Conservation (phyloP, 139 green algal genomes). For the Coelastrella sp. region DNA sequence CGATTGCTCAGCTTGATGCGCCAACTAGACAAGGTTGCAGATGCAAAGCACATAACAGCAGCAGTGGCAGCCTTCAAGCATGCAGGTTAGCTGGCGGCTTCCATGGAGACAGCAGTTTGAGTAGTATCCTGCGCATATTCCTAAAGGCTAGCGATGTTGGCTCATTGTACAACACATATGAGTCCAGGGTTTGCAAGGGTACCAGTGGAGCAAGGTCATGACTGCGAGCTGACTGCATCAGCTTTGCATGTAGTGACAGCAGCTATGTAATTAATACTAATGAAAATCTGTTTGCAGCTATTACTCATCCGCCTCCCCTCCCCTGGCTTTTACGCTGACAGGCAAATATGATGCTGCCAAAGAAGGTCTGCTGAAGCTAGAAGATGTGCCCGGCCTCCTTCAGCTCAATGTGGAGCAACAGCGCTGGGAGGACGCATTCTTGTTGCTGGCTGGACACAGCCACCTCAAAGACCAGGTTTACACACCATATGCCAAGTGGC, state of each 20-base stretch:
- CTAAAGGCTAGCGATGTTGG: too few species aligned
- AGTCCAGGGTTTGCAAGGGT: too few species aligned
- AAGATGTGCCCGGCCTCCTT: conserved; percentile 53
- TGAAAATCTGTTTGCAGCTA: too few species aligned
- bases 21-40: conserved; percentile 55
- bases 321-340: not conserved
- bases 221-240: too few species aligned
- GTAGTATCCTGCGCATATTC: too few species aligned
- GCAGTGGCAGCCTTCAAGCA: conserved; percentile 40
- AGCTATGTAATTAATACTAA: too few species aligned
- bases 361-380: conserved; percentile 77
- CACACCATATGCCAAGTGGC: conserved; percentile 74
- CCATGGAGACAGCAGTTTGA: too few species aligned
- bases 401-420: conserved; percentile 63
- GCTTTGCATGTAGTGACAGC: too few species aligned
- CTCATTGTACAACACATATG: too few species aligned
- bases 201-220: too few species aligned
- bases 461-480: conserved; percentile 59
- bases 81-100: conserved; percentile 44
- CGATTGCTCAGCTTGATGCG: conserved; percentile 74
- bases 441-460: conserved; percentile 68
- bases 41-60: conserved; percentile 52
- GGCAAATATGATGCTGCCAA: conserved; percentile 69
- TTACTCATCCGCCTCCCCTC: not conserved
- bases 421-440: conserved; percentile 81